phyloP scores from a whole-genome alignment of 2,329 filamentous ascomycete species.

The Phaeosphaeriaceae sp. region DNA sequence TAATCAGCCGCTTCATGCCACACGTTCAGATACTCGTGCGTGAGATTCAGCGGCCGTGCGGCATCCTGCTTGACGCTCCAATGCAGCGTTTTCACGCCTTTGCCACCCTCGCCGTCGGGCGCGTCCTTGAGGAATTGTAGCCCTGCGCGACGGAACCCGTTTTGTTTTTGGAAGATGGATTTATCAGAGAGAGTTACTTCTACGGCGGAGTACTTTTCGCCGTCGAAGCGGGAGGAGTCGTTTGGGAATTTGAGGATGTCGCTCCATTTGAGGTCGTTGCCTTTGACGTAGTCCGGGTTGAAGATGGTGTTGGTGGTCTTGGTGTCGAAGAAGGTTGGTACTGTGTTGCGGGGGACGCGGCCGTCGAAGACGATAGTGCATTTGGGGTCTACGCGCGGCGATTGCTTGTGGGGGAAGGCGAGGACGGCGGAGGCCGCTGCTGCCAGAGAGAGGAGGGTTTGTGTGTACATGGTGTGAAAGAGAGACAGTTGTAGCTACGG shows the following conservation, averaged over 20 bases:
- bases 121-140: constrained; percentile 60
- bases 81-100: constrained; percentile 66
- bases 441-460: constrained; percentile 25
- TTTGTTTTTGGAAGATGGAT: constrained; percentile 66
- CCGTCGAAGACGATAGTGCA: constrained; percentile 49
- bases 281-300: constrained; percentile 61
- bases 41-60: constrained; percentile 61
- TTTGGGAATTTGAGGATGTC: constrained; percentile 58
- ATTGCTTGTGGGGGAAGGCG: constrained; percentile 26
- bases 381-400: constrained; percentile 25
- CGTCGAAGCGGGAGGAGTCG: constrained; percentile 56
- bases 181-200: constrained; percentile 64
- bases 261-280: constrained; percentile 59
- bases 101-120: constrained; percentile 59
- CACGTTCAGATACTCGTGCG: constrained; percentile 64
- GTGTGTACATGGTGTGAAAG: constrained; percentile 29
- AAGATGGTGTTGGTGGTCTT: constrained; percentile 51
- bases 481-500: neutral
- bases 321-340: constrained; percentile 41
- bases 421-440: constrained; percentile 31
- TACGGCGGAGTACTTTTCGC: constrained; percentile 51
- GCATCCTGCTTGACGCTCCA: constrained; percentile 64
- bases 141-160: constrained; percentile 67
- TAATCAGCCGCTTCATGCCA: constrained; percentile 51
- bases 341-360: constrained; percentile 34